Base-by-base conservation (phyloP, 176 grass and related monocot genomes). In the Avena atlantica region DNA sequence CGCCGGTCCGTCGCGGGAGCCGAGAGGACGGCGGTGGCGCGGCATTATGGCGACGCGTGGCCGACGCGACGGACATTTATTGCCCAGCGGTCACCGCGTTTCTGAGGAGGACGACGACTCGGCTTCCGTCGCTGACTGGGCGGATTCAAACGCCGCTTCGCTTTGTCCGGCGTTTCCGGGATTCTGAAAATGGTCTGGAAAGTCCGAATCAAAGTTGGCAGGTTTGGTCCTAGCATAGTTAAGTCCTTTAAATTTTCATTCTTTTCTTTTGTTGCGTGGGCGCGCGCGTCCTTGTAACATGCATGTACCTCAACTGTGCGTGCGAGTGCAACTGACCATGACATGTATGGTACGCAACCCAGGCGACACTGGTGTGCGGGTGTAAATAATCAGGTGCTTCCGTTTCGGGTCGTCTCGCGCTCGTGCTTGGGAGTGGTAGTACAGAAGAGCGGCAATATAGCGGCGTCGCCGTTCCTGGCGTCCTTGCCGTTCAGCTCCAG, bases 381-480 rank as follows among this genome's bases (percentile, higher is more conserved):
- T 84, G 15, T 83, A 75, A 36, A 36, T 44, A 44, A 8, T 51
- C 12, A 66, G 3, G 63, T 29, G 25, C 63, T 55, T 64, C 79
- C 51, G 78, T 78, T 79, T 25, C 31, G 31, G 79, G 59, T 9
- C 17, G 67, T 44, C 47, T 76, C 74, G 49, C 25, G 49, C 40
- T 74, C 62, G 12, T 88, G 68, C 57, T 84, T 84, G 57, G 84
- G 65, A 66, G 70, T 73, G 61, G 85, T 57, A 2, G 69, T 8
- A 27, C 51, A 50, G 71, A 85, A 74, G 81, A 80, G 81, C 31
- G 80, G 81, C 80, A 83, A 57, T 49, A 27, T 50, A 36, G 86
- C 29, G 85, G 81, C 50, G 36, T 79, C 81, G 57, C 74, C 67
- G 36, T 75, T 76, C 61, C 49, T 81, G 9, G 60, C 34, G 16